Evolutionary conservation across 208 protist genomes (phyloP), one percentile per base, ranked within the genome.

Genomic region (Leishmania tarentolae): DNA sequence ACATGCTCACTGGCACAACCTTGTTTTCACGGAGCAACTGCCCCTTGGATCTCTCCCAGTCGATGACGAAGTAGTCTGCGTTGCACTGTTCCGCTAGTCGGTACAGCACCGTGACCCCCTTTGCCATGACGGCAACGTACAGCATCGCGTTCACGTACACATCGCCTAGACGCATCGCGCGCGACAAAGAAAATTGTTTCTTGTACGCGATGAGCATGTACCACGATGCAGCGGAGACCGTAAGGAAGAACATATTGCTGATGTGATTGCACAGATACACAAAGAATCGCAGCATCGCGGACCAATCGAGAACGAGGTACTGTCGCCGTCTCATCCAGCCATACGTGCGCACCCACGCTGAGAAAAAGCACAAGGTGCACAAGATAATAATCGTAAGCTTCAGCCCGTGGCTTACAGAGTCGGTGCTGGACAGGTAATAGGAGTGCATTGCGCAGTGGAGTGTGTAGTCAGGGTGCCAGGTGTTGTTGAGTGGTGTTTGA

Each of bases 41-140:
- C 31, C 93, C 93, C 75, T 95, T 96, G 79, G 91, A 92, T 31
- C 90, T 80, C 78, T 98, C 93, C 95, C 93, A 98, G 82, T 98
- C 95, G 40, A 98, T 91, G n/a, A 97, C 84, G 80, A 97, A 97
- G 83, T 95, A 94, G 71, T 96, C 90, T 0, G 91, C 90, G 82
- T 94, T 97, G 83, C 93, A 97, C 83, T 98, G 95, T 83, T 97
- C 93, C 17, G 86, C 82, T 24, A 98, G 77, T 11, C 76, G 69
- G 84, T 95, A 97, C 24, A 94, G 50, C 31, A 97, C 90, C 44
- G 78, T 76, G n/a, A 97, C 82, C 11, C 69, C 86, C 56, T 96
- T 94, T 1, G 86, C 84, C 9, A 86, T 85, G 24, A 93, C 81
- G 28, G 88, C 87, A 1, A 78, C 83, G 78, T 89, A 95, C 37